Evolutionary conservation across 1,139 yeast genomes (phyloP), one percentile per base, ranked within the genome.

Genomic region (Taphrina flavorubra): DNA sequence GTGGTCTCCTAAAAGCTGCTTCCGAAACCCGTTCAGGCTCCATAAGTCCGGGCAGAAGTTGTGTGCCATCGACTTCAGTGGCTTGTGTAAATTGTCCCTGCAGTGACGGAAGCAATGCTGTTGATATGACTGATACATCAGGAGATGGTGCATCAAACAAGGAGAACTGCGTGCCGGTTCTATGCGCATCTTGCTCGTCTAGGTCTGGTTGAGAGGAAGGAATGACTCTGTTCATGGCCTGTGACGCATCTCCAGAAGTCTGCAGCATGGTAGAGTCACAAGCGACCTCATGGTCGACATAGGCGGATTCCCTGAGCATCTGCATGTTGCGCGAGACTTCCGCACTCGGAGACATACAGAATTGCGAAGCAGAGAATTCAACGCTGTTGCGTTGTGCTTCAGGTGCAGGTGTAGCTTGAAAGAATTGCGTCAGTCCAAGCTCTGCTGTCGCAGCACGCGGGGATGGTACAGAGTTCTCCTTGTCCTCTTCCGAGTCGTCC

Each of bases 101-200:
- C 14, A 31, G 36, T 31, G 47, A 47, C 10, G 36, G 46, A 25
- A 44, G 14, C 6, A 51, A n/a, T 10, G 47, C 34, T 20, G 59
- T 10, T 6, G 31, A 31, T n/a, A 18, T 11, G 31, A 34, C 59
- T 20, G 39, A n/a, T 13, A 16, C 61, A 56, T 63, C 70, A 25
- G 67, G 65, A 11, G 69, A 63, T 3, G 70, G 66, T 13, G 70
- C 69, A 18, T 44, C 71, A 56, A 63, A 69, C 67, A 69, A 40
- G 11, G 71, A 69, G 14, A 68, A 49, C 18, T 68, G 71, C 31
- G 70, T 68, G 37, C 64, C 56, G 40, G 6, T 34, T 37, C n/a
- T 25, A 13, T 61, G 56, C 13, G 61, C 5, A 13, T 10, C 18
- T 7, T 34, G 37, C 16, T 10, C 14, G 14, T 39, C 53, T 11